Evolutionary conservation across 352 stramenopile genomes (phyloP), one percentile per base, ranked within the genome.

Genomic region (Pythium aristosporum): DNA sequence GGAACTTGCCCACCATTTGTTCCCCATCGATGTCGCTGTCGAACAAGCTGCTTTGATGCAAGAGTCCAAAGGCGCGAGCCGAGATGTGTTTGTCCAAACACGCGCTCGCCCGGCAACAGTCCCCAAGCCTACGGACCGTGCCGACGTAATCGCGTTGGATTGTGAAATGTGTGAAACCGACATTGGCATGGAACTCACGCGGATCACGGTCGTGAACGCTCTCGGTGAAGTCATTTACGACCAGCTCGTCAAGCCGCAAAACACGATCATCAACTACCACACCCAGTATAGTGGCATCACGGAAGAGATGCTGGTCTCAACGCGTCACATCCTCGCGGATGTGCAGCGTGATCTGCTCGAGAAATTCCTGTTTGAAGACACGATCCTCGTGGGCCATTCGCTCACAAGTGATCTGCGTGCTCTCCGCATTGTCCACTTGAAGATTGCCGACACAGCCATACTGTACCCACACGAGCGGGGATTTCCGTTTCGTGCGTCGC

Each of bases 101-200:
- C 57, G 66, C 30, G 63, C 73, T n/a, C 73, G 77, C 21, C 60
- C 74, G 2, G 53, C 37, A 20, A 61, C 74, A 7, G 57, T 68
- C 49, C 54, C 42, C 11, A 54, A 43, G 18, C 25, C 56, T 15
- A 46, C 39, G 13, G n/a, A 39, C 13, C 20, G 20, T 20, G n/a
- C 59, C 2, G 72, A 75, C 34, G 74, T 93, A 43, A 85, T 88
- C 57, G 88, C 84, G n/a, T 49, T 96, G 44, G 88, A 96, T 57
- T 96, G 88, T 65, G 88, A 96, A 60, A 96, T 96, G 88, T 94
- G 87, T 54, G 82, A 95, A 68, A 96, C 88, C 2, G 87, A 90
- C 48, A 69, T 94, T 32, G 88, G 88, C 25, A 85, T 86, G 71
- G 85, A 94, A 63, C 71, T 96, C 18, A 94, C 88, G 48, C 85